Conservation (phyloP, 768 basidiomycete genomes). For the Hygrocybe coccinea region DNA sequence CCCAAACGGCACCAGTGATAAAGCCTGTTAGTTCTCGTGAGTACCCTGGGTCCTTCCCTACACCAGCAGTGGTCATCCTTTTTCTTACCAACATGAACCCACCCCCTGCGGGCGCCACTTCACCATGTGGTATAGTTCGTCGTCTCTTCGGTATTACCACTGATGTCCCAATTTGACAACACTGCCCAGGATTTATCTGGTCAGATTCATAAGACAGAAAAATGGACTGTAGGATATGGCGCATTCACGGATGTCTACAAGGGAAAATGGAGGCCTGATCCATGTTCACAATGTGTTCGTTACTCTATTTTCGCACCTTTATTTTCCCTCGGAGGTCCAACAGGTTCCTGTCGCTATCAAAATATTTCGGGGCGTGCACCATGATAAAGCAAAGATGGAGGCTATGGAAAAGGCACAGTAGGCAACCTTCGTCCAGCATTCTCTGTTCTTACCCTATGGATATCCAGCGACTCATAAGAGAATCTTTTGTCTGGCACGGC, state of each 20-base stretch:
- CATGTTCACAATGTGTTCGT: background rate
- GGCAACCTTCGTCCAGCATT: background rate
- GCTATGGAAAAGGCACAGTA: background rate
- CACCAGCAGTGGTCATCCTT: too few relatives aligned
- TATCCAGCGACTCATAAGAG: slow-evolving; percentile 1
- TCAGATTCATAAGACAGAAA: background rate
- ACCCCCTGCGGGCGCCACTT: background rate
- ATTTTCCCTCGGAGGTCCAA: background rate
- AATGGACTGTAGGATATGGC: background rate
- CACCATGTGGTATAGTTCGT: background rate
- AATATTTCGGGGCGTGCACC: background rate
- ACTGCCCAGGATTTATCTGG: background rate
- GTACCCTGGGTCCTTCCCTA: too few relatives aligned
- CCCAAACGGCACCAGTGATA: too few relatives aligned
- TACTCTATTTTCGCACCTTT: background rate
- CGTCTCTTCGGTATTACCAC: background rate
- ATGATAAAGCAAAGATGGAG: background rate
- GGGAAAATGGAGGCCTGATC: background rate
- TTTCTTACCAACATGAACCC: background rate
- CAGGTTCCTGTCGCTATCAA: slow-evolving; percentile 1
- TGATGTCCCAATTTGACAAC: background rate
- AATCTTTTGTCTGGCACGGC: slow-evolving; percentile 1
- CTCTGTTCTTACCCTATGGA: background rate
- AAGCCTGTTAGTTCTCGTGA: too few relatives aligned
- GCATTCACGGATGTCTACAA: background rate